These are phyloP conservation scores for Scutellaria baicalensis DNA, from an alignment of 257 asterid genomes.

Conservation along the genomic window DNA sequence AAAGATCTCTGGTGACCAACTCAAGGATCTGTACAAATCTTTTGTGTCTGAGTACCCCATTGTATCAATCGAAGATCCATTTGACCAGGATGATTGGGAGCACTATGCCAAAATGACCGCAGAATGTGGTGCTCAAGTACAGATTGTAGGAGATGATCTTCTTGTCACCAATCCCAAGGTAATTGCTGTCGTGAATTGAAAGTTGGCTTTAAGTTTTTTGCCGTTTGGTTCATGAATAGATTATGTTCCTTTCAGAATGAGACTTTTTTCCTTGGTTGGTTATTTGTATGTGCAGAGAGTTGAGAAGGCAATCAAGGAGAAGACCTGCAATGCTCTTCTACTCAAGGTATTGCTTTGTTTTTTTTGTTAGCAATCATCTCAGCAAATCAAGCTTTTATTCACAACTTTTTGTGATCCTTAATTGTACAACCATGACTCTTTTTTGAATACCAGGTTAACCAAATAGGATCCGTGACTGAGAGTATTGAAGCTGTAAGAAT, in stretches of 20 bases:
- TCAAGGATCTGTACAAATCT: slow-evolving; percentile 88
- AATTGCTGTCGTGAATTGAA: background rate
- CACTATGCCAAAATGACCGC: slow-evolving; percentile 64
- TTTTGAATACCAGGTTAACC: slow-evolving; percentile 66
- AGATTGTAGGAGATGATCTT: slow-evolving; percentile 95
- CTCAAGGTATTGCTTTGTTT: slow-evolving; percentile 50
- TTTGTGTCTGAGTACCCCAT: slow-evolving; percentile 81
- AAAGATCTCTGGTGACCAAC: slow-evolving; percentile 86
- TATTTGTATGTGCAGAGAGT: slow-evolving; percentile 58
- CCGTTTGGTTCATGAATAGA: background rate
- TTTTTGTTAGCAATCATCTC: background rate
- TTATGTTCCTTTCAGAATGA: background rate
- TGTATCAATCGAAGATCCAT: slow-evolving; percentile 93
- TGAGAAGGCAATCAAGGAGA: slow-evolving; percentile 89
- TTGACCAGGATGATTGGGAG: slow-evolving; percentile 99
- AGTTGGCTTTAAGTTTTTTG: background rate
- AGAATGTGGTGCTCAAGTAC: slow-evolving; percentile 81
- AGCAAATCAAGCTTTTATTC: background rate
- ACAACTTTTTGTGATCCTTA: background rate
- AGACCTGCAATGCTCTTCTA: slow-evolving; percentile 93
- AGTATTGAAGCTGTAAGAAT: slow-evolving; percentile 94
- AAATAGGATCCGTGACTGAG: slow-evolving; percentile 95
- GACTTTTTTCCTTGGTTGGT: background rate
- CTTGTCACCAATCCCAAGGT: slow-evolving; percentile 98
- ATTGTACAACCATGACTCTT: background rate